Evolutionary conservation across 192 early-diverging fungal genomes (phyloP), one percentile per base, ranked within the genome.

Genomic region (Linnemannia zychae): DNA sequence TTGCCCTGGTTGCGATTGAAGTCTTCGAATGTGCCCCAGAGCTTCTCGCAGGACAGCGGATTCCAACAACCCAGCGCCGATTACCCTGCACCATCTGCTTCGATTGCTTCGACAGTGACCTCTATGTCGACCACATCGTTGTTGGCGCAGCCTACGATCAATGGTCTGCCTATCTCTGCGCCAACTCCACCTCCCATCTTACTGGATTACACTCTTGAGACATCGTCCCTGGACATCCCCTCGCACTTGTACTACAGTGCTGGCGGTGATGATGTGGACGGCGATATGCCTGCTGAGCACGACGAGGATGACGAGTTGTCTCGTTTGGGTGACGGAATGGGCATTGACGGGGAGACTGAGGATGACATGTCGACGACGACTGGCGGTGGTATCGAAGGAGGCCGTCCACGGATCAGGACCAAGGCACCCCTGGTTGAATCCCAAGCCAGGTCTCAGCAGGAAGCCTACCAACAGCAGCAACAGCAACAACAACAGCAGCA

Each of bases 211-310:
- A 60, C 78, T 12, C 24, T 84, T 53, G 71, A 78, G 20, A 70
- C 81, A 36, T 75, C 76, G 17, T 60, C 53, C 6, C 12, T 84
- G 34, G 76, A 78, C 34, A 84, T 78, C 37, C 82, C 77, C 24
- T 24, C 71, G 52, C 77, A 84, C 46, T 12, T 84, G 67, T 84
- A 84, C 60, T 84, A 84, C 31, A 84, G 82, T 48, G 82, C 82
- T 1, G 77, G 77, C 3, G 82, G 82, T 2, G 82, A 84, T 53
- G 82, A 84, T 75, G 82, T 84, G 2, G 82, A 84, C 63, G 82
- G 82, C 3, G 82, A 84, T 66, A 67, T 74, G 28, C 82, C 82
- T 33, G 57, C 57, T 7, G 73, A 72, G 7, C 40, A 47, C 9
- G 68, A 38, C 2, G 52, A 16, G 46, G 76, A 68, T 5, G 63